A percentile compares a stretch with the other conserved stretches of the same genome.
Evolutionary conservation across 2,329 filamentous ascomycete species (phyloP).

Genomic region (Exophiala sp.): DNA sequence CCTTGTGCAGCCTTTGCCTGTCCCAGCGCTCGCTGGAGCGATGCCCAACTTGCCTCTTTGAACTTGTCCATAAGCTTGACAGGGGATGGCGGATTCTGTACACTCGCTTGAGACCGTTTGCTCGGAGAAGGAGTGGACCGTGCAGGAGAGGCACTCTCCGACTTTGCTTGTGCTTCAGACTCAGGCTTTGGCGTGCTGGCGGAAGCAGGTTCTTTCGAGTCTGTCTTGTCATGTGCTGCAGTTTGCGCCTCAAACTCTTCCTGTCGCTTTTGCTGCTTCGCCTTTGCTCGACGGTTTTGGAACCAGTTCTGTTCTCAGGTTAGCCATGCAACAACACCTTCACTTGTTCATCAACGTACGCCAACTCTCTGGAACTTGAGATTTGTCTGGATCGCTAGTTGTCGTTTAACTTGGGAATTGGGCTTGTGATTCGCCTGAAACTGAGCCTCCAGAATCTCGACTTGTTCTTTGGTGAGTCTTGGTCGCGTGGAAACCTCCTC

Average conservation of each 20-base stretch:
- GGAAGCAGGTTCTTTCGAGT: conserved; percentile 3
- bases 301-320: conserved; percentile 46
- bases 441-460: conserved; percentile 45
- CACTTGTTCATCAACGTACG: conserved; percentile 34
- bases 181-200: background rate
- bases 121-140: conserved; percentile 28
- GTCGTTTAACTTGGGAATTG: conserved; percentile 46
- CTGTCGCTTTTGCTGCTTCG: conserved; percentile 47
- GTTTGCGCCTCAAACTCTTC: conserved; percentile 40
- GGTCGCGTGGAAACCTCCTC: conserved; percentile 45
- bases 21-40: conserved; percentile 41
- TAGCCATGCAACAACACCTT: background rate
- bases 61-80: conserved; percentile 30
- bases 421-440: conserved; percentile 48
- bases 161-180: conserved; percentile 14
- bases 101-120: conserved; percentile 36
- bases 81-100: conserved; percentile 8
- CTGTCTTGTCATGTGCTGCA: background rate
- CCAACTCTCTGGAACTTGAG: conserved; percentile 46
- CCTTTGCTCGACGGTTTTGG: conserved; percentile 48
- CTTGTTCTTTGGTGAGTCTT: conserved; percentile 48
- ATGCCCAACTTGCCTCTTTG: conserved; percentile 40
- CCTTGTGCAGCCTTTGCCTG: conserved; percentile 39
- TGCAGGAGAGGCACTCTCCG: conserved; percentile 31
- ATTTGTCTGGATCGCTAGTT: conserved; percentile 45